Base-by-base conservation (phyloP, 768 basidiomycete species). In the Russula olivacea region DNA sequence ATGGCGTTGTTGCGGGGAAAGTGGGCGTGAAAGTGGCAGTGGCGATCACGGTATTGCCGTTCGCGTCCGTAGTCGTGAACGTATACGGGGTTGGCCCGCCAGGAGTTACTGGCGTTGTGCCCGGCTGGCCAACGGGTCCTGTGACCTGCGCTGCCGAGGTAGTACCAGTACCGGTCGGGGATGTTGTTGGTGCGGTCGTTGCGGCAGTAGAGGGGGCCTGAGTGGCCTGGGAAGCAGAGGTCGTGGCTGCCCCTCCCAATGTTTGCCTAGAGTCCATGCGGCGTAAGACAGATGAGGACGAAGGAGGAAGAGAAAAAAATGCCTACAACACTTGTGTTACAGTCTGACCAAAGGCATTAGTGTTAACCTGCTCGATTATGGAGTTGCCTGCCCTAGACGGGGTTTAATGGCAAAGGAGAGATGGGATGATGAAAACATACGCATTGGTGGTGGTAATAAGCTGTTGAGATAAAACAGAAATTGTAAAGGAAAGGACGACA, bases 71-170 rank as follows among this genome's bases (percentile, higher is more conserved):
- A 5, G 76, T 77, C 3, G 73, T 74, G 63, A 74, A 76, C 2
- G 54, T 57, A 64, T 70, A 76, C 1, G 70, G 63, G 1, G 73
- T 76, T 12, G 65, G 65, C 17, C 65, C 68, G 23, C 66, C 58
- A 2, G 64, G 41, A 0, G 65, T 66, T n/a, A 66, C 19, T 5
- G 69, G 64, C 3, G 71, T 69, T 17, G 79, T 34, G 3, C 69
- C 76, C 25, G 84, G 83, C 66, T 81, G 79, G 8, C 79, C 87
- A 0, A 88, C 86, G 3, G 85, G 83, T 0, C 83, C 84, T 66
- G 78, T 68, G 17, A 38, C 58, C 15, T n/a, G n/a, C n/a, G 67
- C 34, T 3, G 70, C 49, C 3, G 71, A 32, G 0, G 66, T 61
- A 2, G 65, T 12, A 7, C 61, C 28, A 7, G 64, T 61, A 6